These are phyloP conservation scores for Phalaenopsis aphrodite DNA, from an alignment of 106 monocot genomes.

Conservation along the genomic window DNA sequence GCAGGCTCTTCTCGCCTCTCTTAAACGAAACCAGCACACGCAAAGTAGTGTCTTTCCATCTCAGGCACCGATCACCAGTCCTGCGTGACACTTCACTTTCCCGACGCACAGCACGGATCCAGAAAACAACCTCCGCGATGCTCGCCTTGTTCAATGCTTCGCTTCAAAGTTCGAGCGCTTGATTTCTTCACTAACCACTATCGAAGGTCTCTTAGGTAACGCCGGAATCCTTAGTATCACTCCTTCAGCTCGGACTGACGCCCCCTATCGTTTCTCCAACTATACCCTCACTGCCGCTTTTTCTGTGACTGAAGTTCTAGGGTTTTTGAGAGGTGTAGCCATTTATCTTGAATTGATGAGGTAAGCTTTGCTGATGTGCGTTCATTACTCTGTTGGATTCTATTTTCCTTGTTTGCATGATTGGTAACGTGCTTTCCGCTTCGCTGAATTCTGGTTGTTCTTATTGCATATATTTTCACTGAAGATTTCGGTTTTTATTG, in stretches of 20 bases:
- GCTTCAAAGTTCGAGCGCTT: not conserved
- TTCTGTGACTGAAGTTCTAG: not conserved
- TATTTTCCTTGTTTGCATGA: not conserved
- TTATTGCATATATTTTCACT: too few species aligned
- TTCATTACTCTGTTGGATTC: not conserved
- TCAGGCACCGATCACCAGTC: not conserved
- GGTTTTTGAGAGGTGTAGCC: not conserved
- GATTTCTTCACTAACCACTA: not conserved
- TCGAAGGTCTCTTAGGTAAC: not conserved
- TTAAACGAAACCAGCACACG: too few species aligned
- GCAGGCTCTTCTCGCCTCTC: not conserved
- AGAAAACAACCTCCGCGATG: not conserved
- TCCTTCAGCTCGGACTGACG: not conserved
- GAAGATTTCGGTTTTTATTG: not conserved
- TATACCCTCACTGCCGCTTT: not conserved
- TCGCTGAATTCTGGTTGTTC: too few species aligned
- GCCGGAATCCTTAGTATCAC: not conserved
- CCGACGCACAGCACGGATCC: not conserved
- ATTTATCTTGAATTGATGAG: conserved; percentile 1
- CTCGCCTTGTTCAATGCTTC: not conserved
- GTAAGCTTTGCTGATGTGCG: not conserved
- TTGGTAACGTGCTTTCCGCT: too few species aligned
- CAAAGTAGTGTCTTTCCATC: too few species aligned
- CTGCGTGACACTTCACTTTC: not conserved
- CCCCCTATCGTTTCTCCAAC: not conserved